phyloP scores from a whole-genome alignment of 208 protist genomes.

The Acanthamoeba rhysodes region DNA sequence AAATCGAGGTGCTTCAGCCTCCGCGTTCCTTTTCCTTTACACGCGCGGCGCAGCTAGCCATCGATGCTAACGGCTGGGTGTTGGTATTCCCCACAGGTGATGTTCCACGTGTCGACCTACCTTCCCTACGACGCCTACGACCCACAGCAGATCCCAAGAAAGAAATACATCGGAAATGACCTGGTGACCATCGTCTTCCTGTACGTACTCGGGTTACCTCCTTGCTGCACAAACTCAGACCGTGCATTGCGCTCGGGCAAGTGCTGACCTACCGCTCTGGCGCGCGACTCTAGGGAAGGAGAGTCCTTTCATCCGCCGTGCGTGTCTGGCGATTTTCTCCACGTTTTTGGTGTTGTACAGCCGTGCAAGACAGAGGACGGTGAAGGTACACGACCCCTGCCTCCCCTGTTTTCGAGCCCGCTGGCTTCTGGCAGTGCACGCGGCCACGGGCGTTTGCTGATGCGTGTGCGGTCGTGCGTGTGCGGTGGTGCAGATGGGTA shows the following conservation, averaged over 20 bases:
- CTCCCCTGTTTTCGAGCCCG: neutral
- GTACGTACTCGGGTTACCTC: neutral
- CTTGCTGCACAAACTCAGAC: neutral
- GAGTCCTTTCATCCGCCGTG: neutral
- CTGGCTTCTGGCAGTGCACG: neutral
- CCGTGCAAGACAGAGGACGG: neutral
- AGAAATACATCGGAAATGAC: slow-evolving; percentile 55
- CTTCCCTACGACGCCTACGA: slow-evolving; percentile 21
- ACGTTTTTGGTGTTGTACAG: slow-evolving; percentile 6
- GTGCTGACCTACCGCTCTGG: neutral
- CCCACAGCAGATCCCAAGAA: slow-evolving; percentile 39
- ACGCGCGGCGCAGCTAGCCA: neutral
- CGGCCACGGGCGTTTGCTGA: too few relatives aligned
- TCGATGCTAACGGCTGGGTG: neutral
- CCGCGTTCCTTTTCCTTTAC: too few relatives aligned
- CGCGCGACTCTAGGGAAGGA: neutral
- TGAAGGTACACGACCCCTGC: neutral
- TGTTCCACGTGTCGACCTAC: slow-evolving; percentile 46
- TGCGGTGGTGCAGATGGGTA: neutral
- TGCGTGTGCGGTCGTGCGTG: too few relatives aligned
- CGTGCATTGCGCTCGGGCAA: too few relatives aligned
- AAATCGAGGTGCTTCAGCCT: neutral
- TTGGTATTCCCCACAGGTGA: neutral
- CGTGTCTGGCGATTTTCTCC: slow-evolving; percentile 39
- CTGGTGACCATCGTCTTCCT: slow-evolving; percentile 43